Conservation (phyloP, 371 early-diverging fungal genomes). For the Dentiscutata heterogama region DNA sequence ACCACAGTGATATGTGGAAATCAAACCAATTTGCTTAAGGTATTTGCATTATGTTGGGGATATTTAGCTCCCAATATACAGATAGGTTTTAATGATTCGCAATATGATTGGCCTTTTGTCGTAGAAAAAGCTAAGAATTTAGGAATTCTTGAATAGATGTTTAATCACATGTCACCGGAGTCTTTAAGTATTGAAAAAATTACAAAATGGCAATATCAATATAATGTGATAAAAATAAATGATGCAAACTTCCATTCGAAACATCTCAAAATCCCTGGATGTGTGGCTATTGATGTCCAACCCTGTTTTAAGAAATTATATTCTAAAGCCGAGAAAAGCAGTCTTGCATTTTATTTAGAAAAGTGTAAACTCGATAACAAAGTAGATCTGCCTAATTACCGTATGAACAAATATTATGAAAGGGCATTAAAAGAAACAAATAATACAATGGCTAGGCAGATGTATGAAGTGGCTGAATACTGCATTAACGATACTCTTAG, state of each 20-base stretch:
- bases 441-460: not conserved
- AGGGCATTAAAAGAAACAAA: too few relatives aligned
- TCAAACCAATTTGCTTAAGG: slow-evolving; percentile 28
- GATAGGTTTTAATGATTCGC: slow-evolving; percentile 27
- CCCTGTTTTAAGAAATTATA: not conserved
- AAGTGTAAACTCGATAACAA: slow-evolving; percentile 22
- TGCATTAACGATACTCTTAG: slow-evolving; percentile 22
- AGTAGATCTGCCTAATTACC: not conserved
- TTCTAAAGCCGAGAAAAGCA: slow-evolving; percentile 12
- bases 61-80: slow-evolving; percentile 11
- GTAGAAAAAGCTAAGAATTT: slow-evolving; percentile 7
- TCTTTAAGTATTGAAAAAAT: slow-evolving; percentile 23
- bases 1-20: slow-evolving; percentile 10
- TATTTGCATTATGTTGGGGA: slow-evolving; percentile 18
- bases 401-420: not conserved
- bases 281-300: not conserved
- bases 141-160: slow-evolving; percentile 30
- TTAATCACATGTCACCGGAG: slow-evolving; percentile 17
- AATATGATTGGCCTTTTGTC: slow-evolving; percentile 29
- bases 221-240: slow-evolving; percentile 23
- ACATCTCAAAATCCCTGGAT: slow-evolving; percentile 26
- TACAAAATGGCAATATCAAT: slow-evolving; percentile 13
- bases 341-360: slow-evolving; percentile 6
- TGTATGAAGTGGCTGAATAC: slow-evolving; percentile 3
- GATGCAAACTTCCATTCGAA: slow-evolving; percentile 2